A percentile compares a stretch with the other conserved stretches of the same genome.
These are phyloP conservation scores for Acaromyces ingoldii DNA, from an alignment of 1,284 basidiomycete species.

Conservation along the genomic window DNA sequence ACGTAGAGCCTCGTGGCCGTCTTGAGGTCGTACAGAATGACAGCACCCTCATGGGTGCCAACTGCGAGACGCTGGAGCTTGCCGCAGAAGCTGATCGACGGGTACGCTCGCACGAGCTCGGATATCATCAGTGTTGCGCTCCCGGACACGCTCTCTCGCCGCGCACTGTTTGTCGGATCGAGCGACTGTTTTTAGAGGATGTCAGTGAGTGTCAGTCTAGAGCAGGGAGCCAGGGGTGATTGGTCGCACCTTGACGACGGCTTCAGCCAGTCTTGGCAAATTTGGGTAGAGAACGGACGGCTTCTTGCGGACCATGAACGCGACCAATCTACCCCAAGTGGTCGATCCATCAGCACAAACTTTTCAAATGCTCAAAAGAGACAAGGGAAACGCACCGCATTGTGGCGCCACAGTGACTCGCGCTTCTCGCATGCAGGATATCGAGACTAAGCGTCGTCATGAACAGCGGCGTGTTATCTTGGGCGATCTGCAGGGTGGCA, in stretches of 20 bases:
- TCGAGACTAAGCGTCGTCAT: conserved; percentile 91
- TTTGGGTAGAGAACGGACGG: conserved; percentile 80
- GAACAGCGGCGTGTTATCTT: conserved; percentile 78
- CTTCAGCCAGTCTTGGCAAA: conserved; percentile 81
- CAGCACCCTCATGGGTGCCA: conserved; percentile 78
- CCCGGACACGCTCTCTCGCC: conserved; percentile 80
- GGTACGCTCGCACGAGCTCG: conserved; percentile 77
- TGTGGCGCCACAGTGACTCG: conserved; percentile 77
- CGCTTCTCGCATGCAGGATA: conserved; percentile 71
- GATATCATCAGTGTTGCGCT: conserved; percentile 79
- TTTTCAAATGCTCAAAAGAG: neutral
- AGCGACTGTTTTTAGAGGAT: conserved; percentile 58
- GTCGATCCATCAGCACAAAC: neutral
- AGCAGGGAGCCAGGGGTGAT: neutral
- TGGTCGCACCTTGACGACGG: conserved; percentile 68
- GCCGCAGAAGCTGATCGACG: conserved; percentile 84
- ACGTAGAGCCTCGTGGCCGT: conserved; percentile 91
- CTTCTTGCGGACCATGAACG: conserved; percentile 87
- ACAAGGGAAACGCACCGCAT: conserved; percentile 59
- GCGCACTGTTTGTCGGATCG: conserved; percentile 77
- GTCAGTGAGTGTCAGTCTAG: no score
- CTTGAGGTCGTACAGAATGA: conserved; percentile 92
- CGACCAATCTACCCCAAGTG: conserved; percentile 61
- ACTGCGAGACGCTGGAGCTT: conserved; percentile 80
- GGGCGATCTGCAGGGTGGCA: conserved; percentile 78